Conservation (phyloP, 768 basidiomycete genomes). For the Boletus patriciae region DNA sequence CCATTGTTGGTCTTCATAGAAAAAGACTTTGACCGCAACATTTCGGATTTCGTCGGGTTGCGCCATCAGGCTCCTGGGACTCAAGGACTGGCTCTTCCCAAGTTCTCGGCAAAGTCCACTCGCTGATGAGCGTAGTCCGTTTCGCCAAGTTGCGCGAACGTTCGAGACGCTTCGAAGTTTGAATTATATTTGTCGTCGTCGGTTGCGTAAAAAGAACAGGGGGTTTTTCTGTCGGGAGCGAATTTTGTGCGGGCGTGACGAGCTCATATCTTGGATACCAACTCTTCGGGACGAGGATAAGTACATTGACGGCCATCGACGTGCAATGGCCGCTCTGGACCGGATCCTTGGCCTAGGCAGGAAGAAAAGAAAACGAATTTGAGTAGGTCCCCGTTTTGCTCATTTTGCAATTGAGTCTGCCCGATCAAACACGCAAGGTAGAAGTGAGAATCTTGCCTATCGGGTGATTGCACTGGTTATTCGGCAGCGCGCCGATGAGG, state of each 20-base stretch:
- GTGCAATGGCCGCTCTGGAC: neutral
- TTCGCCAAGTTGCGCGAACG: neutral
- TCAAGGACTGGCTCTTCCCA: neutral
- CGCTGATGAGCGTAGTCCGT: neutral
- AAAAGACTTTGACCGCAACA: neutral
- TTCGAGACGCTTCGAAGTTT: neutral
- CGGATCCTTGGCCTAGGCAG: neutral
- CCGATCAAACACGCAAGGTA: neutral
- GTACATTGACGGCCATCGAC: neutral
- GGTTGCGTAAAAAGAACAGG: neutral
- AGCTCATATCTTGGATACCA: neutral
- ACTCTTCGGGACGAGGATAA: neutral
- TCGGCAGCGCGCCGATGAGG: neutral
- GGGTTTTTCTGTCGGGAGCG: neutral
- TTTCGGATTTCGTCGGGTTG: no score
- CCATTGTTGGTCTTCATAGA: neutral
- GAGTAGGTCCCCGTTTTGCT: neutral
- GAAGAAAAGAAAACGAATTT: neutral
- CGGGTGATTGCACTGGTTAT: neutral
- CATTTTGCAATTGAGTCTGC: neutral
- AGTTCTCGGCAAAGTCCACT: neutral
- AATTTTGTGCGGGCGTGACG: conserved; percentile 8
- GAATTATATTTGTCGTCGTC: neutral
- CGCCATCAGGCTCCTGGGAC: no score
- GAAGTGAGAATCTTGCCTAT: neutral